These are phyloP conservation scores for Dipteronia sinensis DNA, from an alignment of 345 rosid genomes.

Conservation along the genomic window DNA sequence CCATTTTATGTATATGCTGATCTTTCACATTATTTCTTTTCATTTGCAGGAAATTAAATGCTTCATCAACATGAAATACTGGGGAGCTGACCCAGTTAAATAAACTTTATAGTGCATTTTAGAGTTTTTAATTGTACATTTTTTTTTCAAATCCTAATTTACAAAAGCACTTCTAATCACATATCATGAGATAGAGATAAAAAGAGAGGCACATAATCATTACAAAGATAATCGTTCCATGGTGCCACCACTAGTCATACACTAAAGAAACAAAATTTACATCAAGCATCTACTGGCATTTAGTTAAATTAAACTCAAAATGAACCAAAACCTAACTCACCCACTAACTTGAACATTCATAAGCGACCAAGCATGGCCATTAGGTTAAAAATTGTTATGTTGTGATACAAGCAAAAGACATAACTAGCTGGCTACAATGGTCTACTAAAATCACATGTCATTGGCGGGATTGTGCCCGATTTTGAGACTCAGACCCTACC, in stretches of 20 bases:
- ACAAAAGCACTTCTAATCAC: neutral
- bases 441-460: constrained; percentile 16
- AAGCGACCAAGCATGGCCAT: constrained; percentile 17
- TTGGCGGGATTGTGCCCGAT: constrained; percentile 14
- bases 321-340: constrained; percentile 10
- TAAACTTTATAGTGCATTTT: neutral
- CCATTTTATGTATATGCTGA: constrained; percentile 16
- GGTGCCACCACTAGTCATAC: constrained; percentile 14
- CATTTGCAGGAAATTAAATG: constrained; percentile 31
- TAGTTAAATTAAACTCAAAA: constrained; percentile 25
- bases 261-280: constrained; percentile 20
- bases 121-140: no score
- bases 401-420: constrained; percentile 8
- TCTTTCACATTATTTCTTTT: constrained; percentile 16
- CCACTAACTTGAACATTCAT: neutral
- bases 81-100: neutral
- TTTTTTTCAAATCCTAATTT: no score
- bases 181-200: neutral
- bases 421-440: neutral
- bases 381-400: neutral
- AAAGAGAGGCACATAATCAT: neutral
- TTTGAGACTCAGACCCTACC: constrained; percentile 21
- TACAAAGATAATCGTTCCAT: constrained; percentile 6
- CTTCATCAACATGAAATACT: neutral
- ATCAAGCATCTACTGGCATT: constrained; percentile 16